These are phyloP conservation scores for Micractinium sp. DNA, from an alignment of 139 green algal species.

Conservation along the genomic window DNA sequence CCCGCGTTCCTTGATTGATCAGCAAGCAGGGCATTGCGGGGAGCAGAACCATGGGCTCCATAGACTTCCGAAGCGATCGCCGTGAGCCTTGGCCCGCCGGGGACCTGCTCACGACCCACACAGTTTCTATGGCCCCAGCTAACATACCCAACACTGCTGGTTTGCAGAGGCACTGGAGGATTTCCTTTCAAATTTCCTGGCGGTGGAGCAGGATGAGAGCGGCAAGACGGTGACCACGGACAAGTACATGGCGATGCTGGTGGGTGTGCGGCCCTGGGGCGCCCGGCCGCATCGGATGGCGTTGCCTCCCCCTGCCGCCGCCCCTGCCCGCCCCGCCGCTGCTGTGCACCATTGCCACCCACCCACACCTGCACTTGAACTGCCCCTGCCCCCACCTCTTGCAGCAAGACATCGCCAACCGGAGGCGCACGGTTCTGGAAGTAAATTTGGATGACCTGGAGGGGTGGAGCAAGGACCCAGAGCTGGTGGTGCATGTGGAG, in stretches of 20 bases:
- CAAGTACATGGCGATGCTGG: conserved; percentile 74
- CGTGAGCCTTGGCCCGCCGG: neutral
- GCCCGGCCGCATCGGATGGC: too few species aligned
- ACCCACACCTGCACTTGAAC: neutral
- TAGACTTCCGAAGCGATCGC: conserved; percentile 18
- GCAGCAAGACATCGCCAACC: conserved; percentile 95
- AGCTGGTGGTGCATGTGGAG: conserved; percentile 68
- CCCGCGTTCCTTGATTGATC: too few species aligned
- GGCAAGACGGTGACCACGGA: conserved; percentile 19
- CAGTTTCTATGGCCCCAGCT: neutral
- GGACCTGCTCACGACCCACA: neutral
- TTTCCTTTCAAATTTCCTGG: conserved; percentile 71
- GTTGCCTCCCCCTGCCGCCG: too few species aligned
- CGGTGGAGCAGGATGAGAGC: conserved; percentile 16
- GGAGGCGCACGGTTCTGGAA: conserved; percentile 65
- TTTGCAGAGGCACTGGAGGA: conserved; percentile 45
- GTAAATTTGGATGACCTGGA: conserved; percentile 86
- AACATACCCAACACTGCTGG: neutral
- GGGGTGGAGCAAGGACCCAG: conserved; percentile 32
- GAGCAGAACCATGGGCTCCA: neutral
- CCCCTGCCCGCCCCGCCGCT: neutral
- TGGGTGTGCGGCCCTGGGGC: conserved; percentile 17
- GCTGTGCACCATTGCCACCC: too few species aligned
- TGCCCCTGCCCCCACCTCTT: neutral
- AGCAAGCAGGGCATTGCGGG: neutral